phyloP scores from a whole-genome alignment of 176 grass and related monocot species.

The Juncus effusus region DNA sequence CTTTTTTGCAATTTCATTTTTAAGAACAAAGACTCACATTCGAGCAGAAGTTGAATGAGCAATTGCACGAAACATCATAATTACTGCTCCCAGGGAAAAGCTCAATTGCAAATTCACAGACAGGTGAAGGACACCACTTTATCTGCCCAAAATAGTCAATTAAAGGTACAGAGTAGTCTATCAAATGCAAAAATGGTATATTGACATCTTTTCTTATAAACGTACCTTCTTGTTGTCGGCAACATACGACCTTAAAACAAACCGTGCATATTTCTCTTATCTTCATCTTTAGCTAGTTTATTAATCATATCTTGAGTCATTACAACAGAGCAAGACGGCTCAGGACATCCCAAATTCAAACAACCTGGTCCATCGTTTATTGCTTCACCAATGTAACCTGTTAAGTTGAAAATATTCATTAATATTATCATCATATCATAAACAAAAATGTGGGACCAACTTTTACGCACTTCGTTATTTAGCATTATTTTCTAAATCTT shows the following conservation, averaged over 20 bases:
- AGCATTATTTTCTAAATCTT: no score
- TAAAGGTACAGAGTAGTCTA: neutral
- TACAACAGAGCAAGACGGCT: conserved; percentile 71
- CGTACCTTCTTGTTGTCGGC: conserved; percentile 81
- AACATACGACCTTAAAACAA: conserved; percentile 78
- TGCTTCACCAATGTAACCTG: conserved; percentile 73
- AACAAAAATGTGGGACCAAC: no score
- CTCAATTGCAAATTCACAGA: conserved; percentile 82
- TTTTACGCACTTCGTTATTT: no score
- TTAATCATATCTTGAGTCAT: conserved; percentile 61
- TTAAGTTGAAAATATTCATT: conserved; percentile 6
- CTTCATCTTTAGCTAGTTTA: conserved; percentile 50
- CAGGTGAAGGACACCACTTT: conserved; percentile 97
- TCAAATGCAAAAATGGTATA: conserved; percentile 9
- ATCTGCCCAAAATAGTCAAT: conserved; percentile 38
- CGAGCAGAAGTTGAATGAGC: conserved; percentile 79
- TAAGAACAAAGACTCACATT: conserved; percentile 47
- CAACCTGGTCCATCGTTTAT: conserved; percentile 80
- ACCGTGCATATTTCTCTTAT: conserved; percentile 71
- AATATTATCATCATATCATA: no score
- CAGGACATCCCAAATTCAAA: conserved; percentile 79
- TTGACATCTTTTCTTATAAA: neutral
- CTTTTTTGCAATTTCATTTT: neutral
- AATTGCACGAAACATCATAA: conserved; percentile 72
- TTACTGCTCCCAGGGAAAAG: conserved; percentile 48